These are phyloP conservation scores for Rhodotorula sp. DNA, from an alignment of 1,284 basidiomycete genomes.

Conservation along the genomic window DNA sequence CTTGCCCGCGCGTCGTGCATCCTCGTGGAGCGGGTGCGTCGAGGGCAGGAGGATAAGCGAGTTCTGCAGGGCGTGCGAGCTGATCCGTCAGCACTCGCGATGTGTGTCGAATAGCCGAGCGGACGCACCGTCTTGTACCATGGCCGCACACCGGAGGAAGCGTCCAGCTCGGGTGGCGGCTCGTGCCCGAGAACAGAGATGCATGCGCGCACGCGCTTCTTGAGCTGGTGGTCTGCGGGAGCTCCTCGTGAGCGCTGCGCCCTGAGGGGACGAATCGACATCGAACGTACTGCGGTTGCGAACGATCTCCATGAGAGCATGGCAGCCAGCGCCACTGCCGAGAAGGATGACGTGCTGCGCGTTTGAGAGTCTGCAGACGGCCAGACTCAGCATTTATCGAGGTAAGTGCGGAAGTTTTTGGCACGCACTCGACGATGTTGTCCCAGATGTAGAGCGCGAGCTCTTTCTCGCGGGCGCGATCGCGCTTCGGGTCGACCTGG, in stretches of 20 bases:
- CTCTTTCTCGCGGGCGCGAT: conserved; percentile 59
- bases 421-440: conserved; percentile 78
- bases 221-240: not conserved
- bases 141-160: conserved; percentile 19
- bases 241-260: not conserved
- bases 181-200: conserved; percentile 41
- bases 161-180: conserved; percentile 34
- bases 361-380: conserved; percentile 9
- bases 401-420: not conserved
- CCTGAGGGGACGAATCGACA: too few relatives aligned
- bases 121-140: conserved; percentile 40
- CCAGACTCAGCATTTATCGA: not conserved
- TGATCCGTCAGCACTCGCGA: not conserved
- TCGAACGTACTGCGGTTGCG: conserved; percentile 64
- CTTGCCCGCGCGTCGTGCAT: conserved; percentile 36
- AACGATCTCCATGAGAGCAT: conserved; percentile 71
- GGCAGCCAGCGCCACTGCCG: conserved; percentile 81
- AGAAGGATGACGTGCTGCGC: conserved; percentile 75
- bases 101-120: not conserved
- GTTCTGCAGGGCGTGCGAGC: conserved; percentile 2
- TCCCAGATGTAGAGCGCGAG: conserved; percentile 88
- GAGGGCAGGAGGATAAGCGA: conserved; percentile 40
- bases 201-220: conserved; percentile 26
- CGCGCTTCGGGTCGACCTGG: conserved; percentile 46
- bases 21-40: conserved; percentile 38